A percentile compares a stretch with the other conserved stretches of the same genome.
phyloP scores from a whole-genome alignment of 2,329 filamentous ascomycete genomes.

The Macrophomina pseudophaseolina region DNA sequence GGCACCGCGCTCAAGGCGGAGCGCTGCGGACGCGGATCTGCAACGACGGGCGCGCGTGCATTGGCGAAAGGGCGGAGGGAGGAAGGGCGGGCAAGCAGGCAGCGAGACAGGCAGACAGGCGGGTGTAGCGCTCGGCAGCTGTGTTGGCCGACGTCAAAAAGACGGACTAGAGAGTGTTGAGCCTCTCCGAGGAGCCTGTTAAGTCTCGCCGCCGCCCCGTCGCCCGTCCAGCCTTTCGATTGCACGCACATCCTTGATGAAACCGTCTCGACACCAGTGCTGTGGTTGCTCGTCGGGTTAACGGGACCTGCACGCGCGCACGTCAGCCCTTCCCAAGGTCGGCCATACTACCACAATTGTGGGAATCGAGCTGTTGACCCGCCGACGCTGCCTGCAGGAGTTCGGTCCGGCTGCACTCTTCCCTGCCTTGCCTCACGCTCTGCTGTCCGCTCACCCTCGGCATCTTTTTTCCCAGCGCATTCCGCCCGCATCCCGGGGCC shows the following conservation, averaged over 20 bases:
- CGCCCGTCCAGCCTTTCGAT: not conserved
- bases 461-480: not conserved
- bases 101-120: not conserved
- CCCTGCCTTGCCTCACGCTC: not conserved
- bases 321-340: not conserved
- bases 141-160: not conserved
- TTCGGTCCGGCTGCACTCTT: slow-evolving; percentile 15
- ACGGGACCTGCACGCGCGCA: slow-evolving; percentile 19
- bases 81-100: too few relatives aligned
- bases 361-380: slow-evolving; percentile 1
- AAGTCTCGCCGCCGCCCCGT: not conserved
- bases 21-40: slow-evolving; percentile 5
- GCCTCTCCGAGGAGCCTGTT: slow-evolving; percentile 1
- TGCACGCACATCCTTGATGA: slow-evolving; percentile 16
- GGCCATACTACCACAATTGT: slow-evolving; percentile 17
- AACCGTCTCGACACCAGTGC: slow-evolving; percentile 16
- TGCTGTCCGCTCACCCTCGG: not conserved
- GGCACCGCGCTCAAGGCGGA: not conserved
- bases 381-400: slow-evolving; percentile 10
- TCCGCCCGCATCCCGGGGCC: not conserved
- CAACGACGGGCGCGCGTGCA: not conserved
- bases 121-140: slow-evolving; percentile 1
- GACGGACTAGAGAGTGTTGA: slow-evolving; percentile 7
- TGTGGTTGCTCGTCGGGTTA: slow-evolving; percentile 3
- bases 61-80: not conserved